Conservation (phyloP, 2,329 filamentous ascomycete species). For the Aspergillus pseudonomiae region DNA sequence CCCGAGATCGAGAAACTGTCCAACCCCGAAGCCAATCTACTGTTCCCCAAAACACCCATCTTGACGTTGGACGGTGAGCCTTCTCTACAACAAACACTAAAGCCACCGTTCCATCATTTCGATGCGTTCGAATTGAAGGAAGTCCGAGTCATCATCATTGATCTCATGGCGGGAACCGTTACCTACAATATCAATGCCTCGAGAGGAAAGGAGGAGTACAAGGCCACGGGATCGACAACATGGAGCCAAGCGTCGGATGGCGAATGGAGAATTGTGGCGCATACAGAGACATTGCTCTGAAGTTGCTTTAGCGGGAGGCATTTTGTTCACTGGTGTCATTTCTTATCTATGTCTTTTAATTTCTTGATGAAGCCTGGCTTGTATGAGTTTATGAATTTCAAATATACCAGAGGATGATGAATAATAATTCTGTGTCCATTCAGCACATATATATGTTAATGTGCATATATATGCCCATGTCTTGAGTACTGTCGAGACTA, state of each 20-base stretch:
- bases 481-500: too few relatives aligned
- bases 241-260: constrained; percentile 44
- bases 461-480: too few relatives aligned
- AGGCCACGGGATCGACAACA: constrained; percentile 36
- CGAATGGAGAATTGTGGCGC: constrained; percentile 40
- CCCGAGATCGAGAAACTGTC: constrained; percentile 38
- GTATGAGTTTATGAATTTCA: not conserved
- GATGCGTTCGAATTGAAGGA: constrained; percentile 35
- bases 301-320: not conserved
- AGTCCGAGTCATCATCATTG: constrained; percentile 37
- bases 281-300: constrained; percentile 38
- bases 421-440: too few relatives aligned
- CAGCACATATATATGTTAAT: too few relatives aligned
- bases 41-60: constrained; percentile 38
- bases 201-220: constrained; percentile 29
- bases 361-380: not conserved
- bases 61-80: constrained; percentile 33
- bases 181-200: constrained; percentile 37
- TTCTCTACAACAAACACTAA: constrained; percentile 28
- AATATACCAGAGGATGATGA: too few relatives aligned
- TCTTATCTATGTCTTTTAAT: not conserved
- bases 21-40: constrained; percentile 33
- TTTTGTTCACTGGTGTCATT: not conserved
- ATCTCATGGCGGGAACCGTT: constrained; percentile 40
- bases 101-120: constrained; percentile 40